Evolutionary conservation across 768 basidiomycete species (phyloP).

Genomic region (Mycena haematopus): DNA sequence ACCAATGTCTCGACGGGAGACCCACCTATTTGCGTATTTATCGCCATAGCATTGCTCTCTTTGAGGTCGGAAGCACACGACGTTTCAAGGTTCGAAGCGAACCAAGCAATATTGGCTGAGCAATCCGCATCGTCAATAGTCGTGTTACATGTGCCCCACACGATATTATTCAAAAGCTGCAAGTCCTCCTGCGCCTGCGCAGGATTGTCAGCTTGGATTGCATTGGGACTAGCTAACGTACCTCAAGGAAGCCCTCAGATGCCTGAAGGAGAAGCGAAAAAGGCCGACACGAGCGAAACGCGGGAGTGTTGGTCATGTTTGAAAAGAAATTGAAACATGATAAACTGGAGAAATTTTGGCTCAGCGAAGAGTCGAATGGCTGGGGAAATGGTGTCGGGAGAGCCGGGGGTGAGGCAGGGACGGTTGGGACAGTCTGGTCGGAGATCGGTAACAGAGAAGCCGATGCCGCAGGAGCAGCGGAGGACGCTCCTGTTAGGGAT

Average conservation of each 20-base stretch:
- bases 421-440: conserved; percentile 46
- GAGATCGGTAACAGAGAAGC: conserved; percentile 20
- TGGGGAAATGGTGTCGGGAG: conserved; percentile 84
- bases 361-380: conserved; percentile 68
- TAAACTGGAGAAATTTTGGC: conserved; percentile 68
- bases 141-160: conserved; percentile 87
- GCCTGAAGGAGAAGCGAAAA: conserved; percentile 69
- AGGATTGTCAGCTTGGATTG: background rate
- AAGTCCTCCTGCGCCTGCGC: conserved; percentile 68
- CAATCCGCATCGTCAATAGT: conserved; percentile 55
- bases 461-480: conserved; percentile 11
- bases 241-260: conserved; percentile 62
- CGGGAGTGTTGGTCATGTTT: conserved; percentile 68
- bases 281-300: conserved; percentile 79
- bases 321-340: conserved; percentile 74
- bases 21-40: conserved; percentile 62
- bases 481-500: conserved; percentile 28
- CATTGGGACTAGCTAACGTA: conserved; percentile 38
- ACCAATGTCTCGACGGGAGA: background rate
- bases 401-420: conserved; percentile 55
- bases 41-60: conserved; percentile 56
- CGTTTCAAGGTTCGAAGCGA: conserved; percentile 52
- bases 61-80: conserved; percentile 65
- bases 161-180: conserved; percentile 64
- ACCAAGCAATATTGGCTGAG: conserved; percentile 70